Evolutionary conservation across 257 asterid species (phyloP).

Genomic region (Schizonepeta tenuifolia): DNA sequence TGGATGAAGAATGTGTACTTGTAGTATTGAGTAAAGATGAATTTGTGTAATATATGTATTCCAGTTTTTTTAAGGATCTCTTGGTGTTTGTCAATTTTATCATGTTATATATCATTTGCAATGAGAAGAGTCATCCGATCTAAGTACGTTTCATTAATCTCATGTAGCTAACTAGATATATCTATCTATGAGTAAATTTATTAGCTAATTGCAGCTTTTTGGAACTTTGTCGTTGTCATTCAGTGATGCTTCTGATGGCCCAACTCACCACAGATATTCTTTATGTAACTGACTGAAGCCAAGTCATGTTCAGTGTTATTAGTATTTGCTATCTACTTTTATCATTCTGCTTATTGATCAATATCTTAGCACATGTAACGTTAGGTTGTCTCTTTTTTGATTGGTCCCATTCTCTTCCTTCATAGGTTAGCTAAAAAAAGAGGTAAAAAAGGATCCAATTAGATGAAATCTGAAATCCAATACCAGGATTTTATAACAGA

Average conservation of each 20-base stretch:
- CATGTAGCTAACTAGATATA: conserved; percentile 18
- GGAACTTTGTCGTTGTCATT: background rate
- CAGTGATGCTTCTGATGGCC: conserved; percentile 1
- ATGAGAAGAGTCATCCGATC: background rate
- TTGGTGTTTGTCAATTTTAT: conserved; percentile 2
- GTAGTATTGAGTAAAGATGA: conserved; percentile 11
- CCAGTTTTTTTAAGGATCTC: conserved; percentile 7
- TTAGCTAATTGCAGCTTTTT: conserved; percentile 9
- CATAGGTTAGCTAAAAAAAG: background rate
- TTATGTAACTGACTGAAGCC: conserved; percentile 15
- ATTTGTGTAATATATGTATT: background rate
- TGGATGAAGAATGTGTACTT: background rate
- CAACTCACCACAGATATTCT: background rate
- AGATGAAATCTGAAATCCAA: conserved; percentile 9
- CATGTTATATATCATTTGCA: conserved; percentile 8
- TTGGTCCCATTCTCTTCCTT: background rate
- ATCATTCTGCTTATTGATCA: background rate
- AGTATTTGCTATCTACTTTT: conserved; percentile 1
- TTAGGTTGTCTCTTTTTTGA: background rate
- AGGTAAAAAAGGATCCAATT: background rate
- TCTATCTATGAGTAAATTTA: background rate
- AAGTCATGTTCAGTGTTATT: background rate
- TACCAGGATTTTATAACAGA: conserved; percentile 18
- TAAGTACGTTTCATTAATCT: conserved; percentile 13
- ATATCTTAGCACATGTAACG: background rate